Base-by-base conservation (phyloP, 805 yeast genomes). In the Hanseniaspora nectarophila region DNA sequence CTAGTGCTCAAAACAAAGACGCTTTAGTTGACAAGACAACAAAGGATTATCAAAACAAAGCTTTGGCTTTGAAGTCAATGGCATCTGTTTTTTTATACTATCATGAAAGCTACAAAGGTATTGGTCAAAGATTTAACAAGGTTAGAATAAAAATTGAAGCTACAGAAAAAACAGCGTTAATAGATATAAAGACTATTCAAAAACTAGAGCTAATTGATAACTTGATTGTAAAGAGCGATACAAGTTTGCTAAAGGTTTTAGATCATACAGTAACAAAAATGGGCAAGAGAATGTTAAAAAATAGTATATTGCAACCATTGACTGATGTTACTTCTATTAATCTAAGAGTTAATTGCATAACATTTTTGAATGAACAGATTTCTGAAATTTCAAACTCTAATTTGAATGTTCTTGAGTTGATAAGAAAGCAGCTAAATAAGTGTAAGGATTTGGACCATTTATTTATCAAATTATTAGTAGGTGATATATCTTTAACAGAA, bases 301-400 rank as follows among this genome's bases (percentile, higher is more conserved):
- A 64, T 33, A 73, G 67, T 48, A 67, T 74, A 3, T 55, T 74
- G n/a, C 79, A 74, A 53, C 79, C 78, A 0, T 56, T 74, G 15
- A 72, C 75, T 0, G 70, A 71, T 55, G 54, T 54, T 16, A 54
- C 56, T 0, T 67, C 71, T 21, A 66, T 75, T 2, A 52, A 57
- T 10, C 56, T 67, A 37, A 61, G 79, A 37, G 57, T 65, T 12
- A 64, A 63, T 4, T 62, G 74, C 1, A 70, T 73, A 0, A 57
- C 63, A 35, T 75, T 71, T 51, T 56, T 75, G 15, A 51, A 60
- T 9, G 44, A 39, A 0, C 18, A 29, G 6, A 21, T 15, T 7
- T 54, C 64, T 9, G 56, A 57, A 5, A 46, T 48, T 23, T 7
- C 23, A 24, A 20, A 40, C 24, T 12, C 32, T n/a, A 26, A 26